Evolutionary conservation across 2,329 filamentous ascomycete genomes (phyloP), one percentile per base, ranked within the genome.

Genomic region (Aspergillus awamori): DNA sequence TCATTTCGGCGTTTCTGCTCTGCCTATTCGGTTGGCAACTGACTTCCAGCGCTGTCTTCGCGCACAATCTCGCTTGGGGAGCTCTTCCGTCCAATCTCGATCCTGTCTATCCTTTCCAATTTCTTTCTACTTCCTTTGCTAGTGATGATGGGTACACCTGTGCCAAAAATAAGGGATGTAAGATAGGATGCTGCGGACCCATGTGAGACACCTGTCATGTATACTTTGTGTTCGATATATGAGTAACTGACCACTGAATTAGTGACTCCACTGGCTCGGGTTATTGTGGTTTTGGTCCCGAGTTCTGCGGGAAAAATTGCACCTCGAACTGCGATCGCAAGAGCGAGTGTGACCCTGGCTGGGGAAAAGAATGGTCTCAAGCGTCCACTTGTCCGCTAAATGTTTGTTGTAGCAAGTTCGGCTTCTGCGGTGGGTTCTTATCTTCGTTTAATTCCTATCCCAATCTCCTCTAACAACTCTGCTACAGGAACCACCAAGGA

Each of bases 311-410:
- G 5, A 3, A 33, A 38, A 15, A 33, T 17, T 71, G 69, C 56
- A 59, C 63, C 26, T 60, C 65, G 0, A 48, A 51, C 41, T 71
- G 69, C 47, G 64, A 69, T 17, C 28, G 52, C 11, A 71, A 70
- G 43, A 57, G 63, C 30, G 64, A 71, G 52, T 72, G 70, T 39
- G 69, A 72, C 49, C 65, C 69, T 2, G 69, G 66, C 15, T 70
- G 65, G 60, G 67, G 65, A 6, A 15, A 36, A 5, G 51, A 68
- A 51, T 70, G 59, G 49, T 43, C 61, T 13, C 17, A 45, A 20
- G 22, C 20, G 4, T 22, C 20, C 8, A 24, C 41, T 13, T 45
- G 41, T 22, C 41, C 41, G 13, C 54, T 57, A 8, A 57, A 57
- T 7, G 54, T 57, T 26, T 57, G 54, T 28, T 57, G 54, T 20